Evolutionary conservation across 768 basidiomycete genomes (phyloP), one percentile per base, ranked within the genome.

Genomic region (Boletus patriciae): DNA sequence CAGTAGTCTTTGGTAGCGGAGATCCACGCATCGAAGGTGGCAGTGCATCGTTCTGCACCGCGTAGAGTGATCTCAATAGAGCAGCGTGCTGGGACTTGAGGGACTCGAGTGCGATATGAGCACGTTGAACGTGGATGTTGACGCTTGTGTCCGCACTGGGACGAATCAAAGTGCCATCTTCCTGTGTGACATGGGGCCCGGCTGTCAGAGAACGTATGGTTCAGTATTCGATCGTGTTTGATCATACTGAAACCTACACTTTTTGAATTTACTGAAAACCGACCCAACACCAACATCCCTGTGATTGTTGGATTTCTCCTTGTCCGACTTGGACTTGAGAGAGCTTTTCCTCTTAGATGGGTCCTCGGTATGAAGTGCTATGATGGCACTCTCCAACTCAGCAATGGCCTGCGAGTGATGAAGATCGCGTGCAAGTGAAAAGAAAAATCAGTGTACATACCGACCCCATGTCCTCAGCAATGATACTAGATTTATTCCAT

Each of bases 391-490:
- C 62, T 92, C 86, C 3, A 91, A 73, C 52, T 84, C 80, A 33
- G 74, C 65, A 50, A 90, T 78, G 3, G 79, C 80, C 89, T 91
- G 53, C 6, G 44, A 25, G 47, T 23, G 8, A 23, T 55, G 36
- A 61, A 46, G 29, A 41, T 53, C 34, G 43, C 31, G 54, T 33
- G 46, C 46, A 36, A 25, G 27, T 41, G 52, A 46, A 56, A 51
- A 46, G n/a, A n/a, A 42, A 27, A 10, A 2, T 52, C 27, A 57
- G 40, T 16, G 54, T 15, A 77, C 82, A 57, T 66, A 90, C 90
- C 57, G 63, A 67, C 31, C 80, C 80, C 78, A 92, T 88, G 64
- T 88, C 86, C 46, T 90, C 87, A 18, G 83, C 74, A 52, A 87
- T 73, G 27, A 69, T 59, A 16, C 76, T 79, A 8, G 82, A 78